Conservation (phyloP, 2,329 filamentous ascomycete species). For the Ambrosiella cleistominuta region DNA sequence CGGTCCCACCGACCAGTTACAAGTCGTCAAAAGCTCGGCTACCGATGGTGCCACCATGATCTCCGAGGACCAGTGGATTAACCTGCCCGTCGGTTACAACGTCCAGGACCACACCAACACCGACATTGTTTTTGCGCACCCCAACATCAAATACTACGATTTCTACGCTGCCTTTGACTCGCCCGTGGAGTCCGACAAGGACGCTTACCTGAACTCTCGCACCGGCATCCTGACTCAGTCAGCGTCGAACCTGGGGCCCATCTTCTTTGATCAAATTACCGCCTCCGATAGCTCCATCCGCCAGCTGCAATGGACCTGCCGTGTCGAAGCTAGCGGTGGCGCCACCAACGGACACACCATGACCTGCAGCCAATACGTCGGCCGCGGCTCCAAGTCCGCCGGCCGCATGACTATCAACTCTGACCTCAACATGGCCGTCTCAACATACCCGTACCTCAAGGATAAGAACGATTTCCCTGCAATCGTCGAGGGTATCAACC, state of each 20-base stretch:
- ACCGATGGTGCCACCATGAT: conserved; percentile 35
- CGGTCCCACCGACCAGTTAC: conserved; percentile 42
- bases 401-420: conserved; percentile 43
- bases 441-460: conserved; percentile 41
- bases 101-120: conserved; percentile 40
- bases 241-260: conserved; percentile 46
- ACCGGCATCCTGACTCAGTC: conserved; percentile 46
- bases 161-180: conserved; percentile 43
- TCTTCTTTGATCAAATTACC: conserved; percentile 35
- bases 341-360: conserved; percentile 23
- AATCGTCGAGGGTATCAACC: conserved; percentile 47
- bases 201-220: conserved; percentile 26
- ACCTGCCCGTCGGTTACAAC: conserved; percentile 40
- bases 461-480: conserved; percentile 40
- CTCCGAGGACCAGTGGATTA: conserved; percentile 33
- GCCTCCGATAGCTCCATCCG: conserved; percentile 41
- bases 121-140: conserved; percentile 28
- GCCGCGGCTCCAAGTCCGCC: conserved; percentile 42
- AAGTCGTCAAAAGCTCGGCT: conserved; percentile 29
- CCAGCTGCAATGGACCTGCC: conserved; percentile 48
- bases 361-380: conserved; percentile 43
- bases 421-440: conserved; percentile 39
- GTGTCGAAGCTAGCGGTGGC: conserved; percentile 39
- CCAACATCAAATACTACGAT: conserved; percentile 39
- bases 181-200: conserved; percentile 26